Base-by-base conservation (phyloP, 768 basidiomycete genomes). In the Amanita jacksonii region DNA sequence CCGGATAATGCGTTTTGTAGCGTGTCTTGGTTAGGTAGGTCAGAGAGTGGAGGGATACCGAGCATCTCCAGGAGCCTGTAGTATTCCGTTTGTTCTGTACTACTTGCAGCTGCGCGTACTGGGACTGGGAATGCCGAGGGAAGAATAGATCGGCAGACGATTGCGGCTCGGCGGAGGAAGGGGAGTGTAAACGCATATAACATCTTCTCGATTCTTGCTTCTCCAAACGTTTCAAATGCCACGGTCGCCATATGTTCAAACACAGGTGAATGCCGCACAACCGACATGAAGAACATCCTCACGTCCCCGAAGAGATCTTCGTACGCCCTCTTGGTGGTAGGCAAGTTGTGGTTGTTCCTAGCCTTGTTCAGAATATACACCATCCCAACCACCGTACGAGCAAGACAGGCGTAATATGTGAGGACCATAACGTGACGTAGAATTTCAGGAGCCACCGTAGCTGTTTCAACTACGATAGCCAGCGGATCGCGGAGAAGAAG, bases 401-500 rank as follows among this genome's bases (percentile, higher is more conserved):
- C 85, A 38, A 99, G 70, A 51, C 83, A 83, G 4, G 89, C 88
- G 56, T 96, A 97, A 62, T 93, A 98, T 1, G 83, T 76, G 52
- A 97, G 72, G 30, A 87, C 70, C n/a, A 91, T 73, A 35, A 94
- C 83, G 52, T 96, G 85, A 24, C 84, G 78, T 20, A 99, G 73
- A 57, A 91, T 84, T 49, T 92, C 87, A 0, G 91, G 93, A 0
- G 85, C 81, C 35, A 96, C 81, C 2, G 87, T 85, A 0, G 93
- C 92, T 0, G 85, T 79, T 64, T 99, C 94, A 19, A 94, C 72
- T 16, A 99, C 72, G 30, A 94, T 74, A 2, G 85, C 83, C 53
- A 97, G 81, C 0, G 96, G 93, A 58, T 96, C 90, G 15, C 93
- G 76, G 2, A 89, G 76, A 10, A 98, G 77, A 0, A 97, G 66